Conservation (phyloP, 2,329 filamentous ascomycete species). For the Colletotrichum sp. region DNA sequence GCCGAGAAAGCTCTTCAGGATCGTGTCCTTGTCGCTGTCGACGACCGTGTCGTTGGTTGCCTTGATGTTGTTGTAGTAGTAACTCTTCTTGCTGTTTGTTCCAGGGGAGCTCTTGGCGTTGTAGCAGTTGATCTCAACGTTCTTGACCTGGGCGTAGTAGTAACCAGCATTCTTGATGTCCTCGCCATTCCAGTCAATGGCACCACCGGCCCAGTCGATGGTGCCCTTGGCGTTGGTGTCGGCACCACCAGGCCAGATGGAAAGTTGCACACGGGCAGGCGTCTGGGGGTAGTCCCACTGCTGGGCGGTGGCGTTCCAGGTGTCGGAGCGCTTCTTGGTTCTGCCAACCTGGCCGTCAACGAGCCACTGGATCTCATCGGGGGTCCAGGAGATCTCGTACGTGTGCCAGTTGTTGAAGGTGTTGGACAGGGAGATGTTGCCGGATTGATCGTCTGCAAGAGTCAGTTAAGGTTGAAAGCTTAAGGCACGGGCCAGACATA, state of each 20-base stretch:
- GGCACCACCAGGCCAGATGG: constrained; percentile 92
- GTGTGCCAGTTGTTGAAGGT: constrained; percentile 82
- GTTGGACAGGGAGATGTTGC: constrained; percentile 71
- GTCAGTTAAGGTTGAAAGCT: constrained; percentile 10
- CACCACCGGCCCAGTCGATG: constrained; percentile 87
- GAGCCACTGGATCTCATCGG: constrained; percentile 84
- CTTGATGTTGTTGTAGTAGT: constrained; percentile 70
- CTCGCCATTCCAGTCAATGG: constrained; percentile 81
- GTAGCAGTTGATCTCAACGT: constrained; percentile 87
- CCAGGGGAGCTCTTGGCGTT: constrained; percentile 67
- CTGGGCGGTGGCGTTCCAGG: constrained; percentile 84
- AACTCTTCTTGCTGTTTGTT: constrained; percentile 70
- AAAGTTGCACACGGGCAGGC: constrained; percentile 87
- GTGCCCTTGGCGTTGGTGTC: constrained; percentile 81
- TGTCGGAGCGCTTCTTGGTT: constrained; percentile 74
- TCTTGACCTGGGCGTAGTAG: constrained; percentile 81
- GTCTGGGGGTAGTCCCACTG: constrained; percentile 91
- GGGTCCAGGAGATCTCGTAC: constrained; percentile 93
- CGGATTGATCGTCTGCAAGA: constrained; percentile 71
- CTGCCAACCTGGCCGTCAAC: constrained; percentile 83
- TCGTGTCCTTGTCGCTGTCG: constrained; percentile 75
- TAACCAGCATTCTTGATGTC: constrained; percentile 86
- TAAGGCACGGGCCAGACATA: constrained; percentile 50
- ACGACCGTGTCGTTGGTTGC: constrained; percentile 79
- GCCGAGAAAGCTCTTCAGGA: constrained; percentile 80